Base-by-base conservation (phyloP, 805 yeast species). In the Metschnikowia baotianmanensis region DNA sequence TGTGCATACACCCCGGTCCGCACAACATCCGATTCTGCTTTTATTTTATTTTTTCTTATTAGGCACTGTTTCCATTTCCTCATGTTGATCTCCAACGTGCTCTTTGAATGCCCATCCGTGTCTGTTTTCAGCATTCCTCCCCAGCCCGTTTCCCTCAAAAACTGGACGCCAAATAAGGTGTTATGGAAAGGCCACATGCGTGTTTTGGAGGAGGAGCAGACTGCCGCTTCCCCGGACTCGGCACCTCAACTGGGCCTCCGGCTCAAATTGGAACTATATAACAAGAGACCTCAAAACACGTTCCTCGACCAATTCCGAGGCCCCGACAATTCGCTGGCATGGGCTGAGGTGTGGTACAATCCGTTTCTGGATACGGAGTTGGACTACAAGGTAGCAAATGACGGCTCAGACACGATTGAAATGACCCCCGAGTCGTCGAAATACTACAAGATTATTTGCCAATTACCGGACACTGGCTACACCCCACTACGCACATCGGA, bases 331-430 rank as follows among this genome's bases (percentile, higher is more conserved):
- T 63, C 59, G 8, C 38, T 42, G 7, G 35, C 51, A 11, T 69
- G 74, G 74, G 73, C 68, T 1, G 68, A 65, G 45, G 62, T 61
- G 12, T 69, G 71, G 70, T 67, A 61, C 51, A 65, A 66, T 45
- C 74, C 65, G 15, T 58, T 31, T 16, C 45, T 34, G 15, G 52
- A 36, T 20, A 37, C 36, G 12, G 40, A 28, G 13, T 20, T 34
- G 23, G 40, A 15, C 12, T 43, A 29, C 37, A 33, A 38, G 13
- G 47, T 62, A n/a, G 57, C 63, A 28, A 64, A 63, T 39, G 58
- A 61, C 40, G 58, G 60, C 18, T 45, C 56, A 15, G 70, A 65
- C 31, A 62, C 74, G 3, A 57, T 69, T 8, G 57, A 52, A 28
- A 51, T 53, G 47, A 44, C 61, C 7, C 50, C 55, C 2, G 64